These are phyloP conservation scores for Blastomyces parvus DNA, from an alignment of 2,329 filamentous ascomycete species.

Conservation along the genomic window DNA sequence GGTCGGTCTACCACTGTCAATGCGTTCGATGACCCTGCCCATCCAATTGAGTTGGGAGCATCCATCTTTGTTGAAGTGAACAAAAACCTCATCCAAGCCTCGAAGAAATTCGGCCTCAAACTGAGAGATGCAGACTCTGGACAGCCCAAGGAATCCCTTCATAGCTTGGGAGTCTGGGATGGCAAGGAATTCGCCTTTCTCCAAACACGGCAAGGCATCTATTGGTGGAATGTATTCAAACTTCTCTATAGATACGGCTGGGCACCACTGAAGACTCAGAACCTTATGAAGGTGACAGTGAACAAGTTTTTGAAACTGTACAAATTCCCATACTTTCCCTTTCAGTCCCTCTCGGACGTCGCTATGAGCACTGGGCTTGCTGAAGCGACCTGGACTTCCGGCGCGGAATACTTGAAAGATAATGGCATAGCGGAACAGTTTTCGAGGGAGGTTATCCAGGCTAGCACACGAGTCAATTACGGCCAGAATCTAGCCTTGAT, in stretches of 20 bases:
- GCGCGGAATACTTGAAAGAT: slow-evolving; percentile 58
- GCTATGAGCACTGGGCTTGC: slow-evolving; percentile 59
- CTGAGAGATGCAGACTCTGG: slow-evolving; percentile 42
- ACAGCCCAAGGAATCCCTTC: slow-evolving; percentile 37
- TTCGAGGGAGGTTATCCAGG: slow-evolving; percentile 73
- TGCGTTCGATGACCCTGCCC: slow-evolving; percentile 55
- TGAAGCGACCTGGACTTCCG: slow-evolving; percentile 59
- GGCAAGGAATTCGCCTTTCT: slow-evolving; percentile 63
- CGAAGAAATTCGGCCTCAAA: slow-evolving; percentile 59
- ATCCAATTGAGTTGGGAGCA: slow-evolving; percentile 76
- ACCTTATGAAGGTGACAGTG: slow-evolving; percentile 61
- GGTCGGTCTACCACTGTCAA: slow-evolving; percentile 80
- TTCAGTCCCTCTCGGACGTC: slow-evolving; percentile 60
- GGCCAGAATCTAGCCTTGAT: slow-evolving; percentile 79
- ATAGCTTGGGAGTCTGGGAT: slow-evolving; percentile 72
- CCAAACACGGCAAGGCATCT: slow-evolving; percentile 48
- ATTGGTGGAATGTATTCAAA: slow-evolving; percentile 73
- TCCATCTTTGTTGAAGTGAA: slow-evolving; percentile 87
- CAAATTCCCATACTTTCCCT: slow-evolving; percentile 72
- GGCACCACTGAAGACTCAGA: slow-evolving; percentile 63
- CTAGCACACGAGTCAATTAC: slow-evolving; percentile 88
- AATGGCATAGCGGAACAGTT: slow-evolving; percentile 62
- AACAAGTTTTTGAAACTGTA: slow-evolving; percentile 72
- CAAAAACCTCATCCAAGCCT: slow-evolving; percentile 67
- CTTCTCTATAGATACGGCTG: slow-evolving; percentile 78